Evolutionary conservation across 2,329 filamentous ascomycete genomes (phyloP).

Genomic region (Claviceps humidiphila): DNA sequence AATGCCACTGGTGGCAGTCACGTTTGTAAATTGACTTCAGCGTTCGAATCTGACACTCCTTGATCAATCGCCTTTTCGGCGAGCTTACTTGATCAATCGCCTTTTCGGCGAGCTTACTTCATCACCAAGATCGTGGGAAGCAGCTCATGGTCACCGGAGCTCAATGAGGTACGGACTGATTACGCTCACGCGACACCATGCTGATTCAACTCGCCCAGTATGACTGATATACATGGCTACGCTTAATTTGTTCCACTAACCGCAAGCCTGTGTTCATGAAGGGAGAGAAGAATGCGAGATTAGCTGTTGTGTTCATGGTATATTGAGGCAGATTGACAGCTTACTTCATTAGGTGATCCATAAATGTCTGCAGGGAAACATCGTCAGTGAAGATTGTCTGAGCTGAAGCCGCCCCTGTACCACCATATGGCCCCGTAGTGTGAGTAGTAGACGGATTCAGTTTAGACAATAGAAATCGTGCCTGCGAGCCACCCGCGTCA

Average conservation of each 20-base stretch:
- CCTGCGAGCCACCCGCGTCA: conserved; percentile 94
- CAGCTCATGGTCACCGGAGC: no score
- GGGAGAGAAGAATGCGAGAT: conserved; percentile 8
- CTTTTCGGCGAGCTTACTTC: no score
- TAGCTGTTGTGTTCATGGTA: neutral
- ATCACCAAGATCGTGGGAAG: no score
- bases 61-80: no score
- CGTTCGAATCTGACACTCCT: no score
- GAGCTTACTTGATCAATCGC: no score
- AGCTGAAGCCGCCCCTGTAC: conserved; percentile 69
- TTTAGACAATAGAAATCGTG: conserved; percentile 91
- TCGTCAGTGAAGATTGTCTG: conserved; percentile 99
- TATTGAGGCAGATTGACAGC: conserved; percentile 13
- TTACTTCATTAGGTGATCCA: conserved; percentile 99
- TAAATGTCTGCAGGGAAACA: conserved; percentile 94
- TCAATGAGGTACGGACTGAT: neutral
- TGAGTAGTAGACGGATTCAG: conserved; percentile 96
- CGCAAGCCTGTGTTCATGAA: conserved; percentile 33
- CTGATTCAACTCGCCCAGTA: no score
- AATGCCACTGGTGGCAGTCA: no score
- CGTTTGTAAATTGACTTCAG: no score
- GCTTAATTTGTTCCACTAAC: conserved; percentile 49
- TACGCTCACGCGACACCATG: neutral
- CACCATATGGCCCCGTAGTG: conserved; percentile 83
- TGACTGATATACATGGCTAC: neutral